Evolutionary conservation across 163 green algal genomes (phyloP).

Genomic region (Volvox carteri): DNA sequence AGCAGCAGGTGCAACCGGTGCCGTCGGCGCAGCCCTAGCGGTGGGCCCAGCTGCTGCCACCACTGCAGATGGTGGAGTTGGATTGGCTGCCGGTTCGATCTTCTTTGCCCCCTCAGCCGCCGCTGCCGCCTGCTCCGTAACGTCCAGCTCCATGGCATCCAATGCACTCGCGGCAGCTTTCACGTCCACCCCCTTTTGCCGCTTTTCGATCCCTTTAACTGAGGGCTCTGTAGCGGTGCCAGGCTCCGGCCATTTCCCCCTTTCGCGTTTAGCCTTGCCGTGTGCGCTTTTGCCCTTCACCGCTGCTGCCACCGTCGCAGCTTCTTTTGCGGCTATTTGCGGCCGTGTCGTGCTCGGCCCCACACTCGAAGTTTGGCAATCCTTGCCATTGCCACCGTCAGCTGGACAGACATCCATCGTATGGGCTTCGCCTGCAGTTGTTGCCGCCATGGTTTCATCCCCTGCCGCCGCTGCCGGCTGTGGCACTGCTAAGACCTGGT

Average conservation of each 20-base stretch:
- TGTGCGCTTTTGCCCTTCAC: neutral
- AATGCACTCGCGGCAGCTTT: neutral
- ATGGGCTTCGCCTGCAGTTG: no score
- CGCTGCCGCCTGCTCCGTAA: neutral
- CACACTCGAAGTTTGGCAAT: no score
- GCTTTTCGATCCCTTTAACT: neutral
- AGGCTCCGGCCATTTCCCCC: neutral
- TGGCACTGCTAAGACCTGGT: neutral
- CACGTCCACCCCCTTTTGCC: neutral
- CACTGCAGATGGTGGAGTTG: neutral
- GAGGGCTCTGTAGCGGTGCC: neutral
- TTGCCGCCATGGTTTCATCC: neutral
- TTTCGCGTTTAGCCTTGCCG: neutral
- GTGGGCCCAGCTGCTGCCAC: neutral
- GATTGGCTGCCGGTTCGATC: neutral
- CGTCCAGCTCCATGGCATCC: constrained; percentile 3
- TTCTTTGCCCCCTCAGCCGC: no score
- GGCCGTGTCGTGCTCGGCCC: no score
- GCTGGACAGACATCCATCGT: no score
- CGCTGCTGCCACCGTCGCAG: neutral
- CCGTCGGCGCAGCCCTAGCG: neutral
- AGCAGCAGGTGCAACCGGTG: neutral
- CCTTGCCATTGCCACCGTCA: no score
- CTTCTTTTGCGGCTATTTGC: no score
- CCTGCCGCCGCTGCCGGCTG: neutral